phyloP scores from a whole-genome alignment of 1,284 basidiomycete species.

The Ceratorhiza oryzae-sativae region DNA sequence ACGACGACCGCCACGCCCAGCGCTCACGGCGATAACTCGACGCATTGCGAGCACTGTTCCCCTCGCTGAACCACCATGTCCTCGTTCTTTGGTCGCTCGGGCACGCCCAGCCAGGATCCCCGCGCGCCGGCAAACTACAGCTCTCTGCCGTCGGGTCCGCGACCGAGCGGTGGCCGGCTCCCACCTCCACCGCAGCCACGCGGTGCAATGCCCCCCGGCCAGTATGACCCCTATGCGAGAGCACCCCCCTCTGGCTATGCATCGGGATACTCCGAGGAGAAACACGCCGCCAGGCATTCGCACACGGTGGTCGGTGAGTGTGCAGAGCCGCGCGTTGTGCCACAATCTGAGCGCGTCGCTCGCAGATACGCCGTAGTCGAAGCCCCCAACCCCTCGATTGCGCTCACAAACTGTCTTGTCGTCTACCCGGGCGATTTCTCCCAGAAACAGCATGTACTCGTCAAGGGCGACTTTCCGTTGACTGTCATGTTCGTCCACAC shows the following conservation, averaged over 20 bases:
- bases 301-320: conserved; percentile 45
- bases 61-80: conserved; percentile 9
- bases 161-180: conserved; percentile 5
- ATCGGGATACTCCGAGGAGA: conserved; percentile 33
- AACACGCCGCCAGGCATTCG: conserved; percentile 16
- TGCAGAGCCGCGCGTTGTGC: conserved; percentile 9
- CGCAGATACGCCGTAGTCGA: conserved; percentile 65
- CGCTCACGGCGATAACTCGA: conserved; percentile 20
- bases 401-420: conserved; percentile 82
- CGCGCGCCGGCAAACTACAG: conserved; percentile 16
- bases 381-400: conserved; percentile 67
- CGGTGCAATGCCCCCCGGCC: conserved; percentile 27
- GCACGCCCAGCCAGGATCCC: conserved; percentile 30
- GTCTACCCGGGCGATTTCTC: conserved; percentile 79
- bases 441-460: conserved; percentile 72
- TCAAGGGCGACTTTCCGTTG: conserved; percentile 72
- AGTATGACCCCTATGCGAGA: conserved; percentile 47
- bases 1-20: conserved; percentile 6
- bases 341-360: conserved; percentile 9
- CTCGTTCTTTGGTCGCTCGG: conserved; percentile 25
- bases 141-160: conserved; percentile 28
- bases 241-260: conserved; percentile 51
- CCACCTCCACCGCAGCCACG: conserved; percentile 54
- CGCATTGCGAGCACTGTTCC: background rate
- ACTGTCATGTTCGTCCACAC: conserved; percentile 70